Percentiles rank a stretch among this genome's conserved stretches.
Evolutionary conservation across 2,329 filamentous ascomycete genomes (phyloP).

Genomic region (Phoma herbarum): DNA sequence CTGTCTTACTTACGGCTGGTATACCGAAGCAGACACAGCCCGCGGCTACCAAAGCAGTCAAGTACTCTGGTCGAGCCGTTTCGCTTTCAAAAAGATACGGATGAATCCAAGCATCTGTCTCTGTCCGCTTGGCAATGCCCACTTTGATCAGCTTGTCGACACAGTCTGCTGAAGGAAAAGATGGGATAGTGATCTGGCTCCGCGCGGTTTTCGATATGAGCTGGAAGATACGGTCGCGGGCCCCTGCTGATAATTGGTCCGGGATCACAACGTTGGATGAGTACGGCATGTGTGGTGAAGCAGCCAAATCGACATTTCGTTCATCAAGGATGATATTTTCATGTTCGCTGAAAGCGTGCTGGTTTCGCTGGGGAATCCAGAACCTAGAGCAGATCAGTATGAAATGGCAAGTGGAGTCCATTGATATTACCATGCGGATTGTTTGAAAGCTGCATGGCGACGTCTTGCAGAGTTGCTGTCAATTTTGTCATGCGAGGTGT

Average conservation of each 20-base stretch:
- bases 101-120: slow-evolving; percentile 48
- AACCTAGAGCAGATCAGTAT: background rate
- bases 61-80: background rate
- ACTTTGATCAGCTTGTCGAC: slow-evolving; percentile 45
- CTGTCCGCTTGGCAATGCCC: slow-evolving; percentile 43
- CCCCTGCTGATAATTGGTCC: background rate
- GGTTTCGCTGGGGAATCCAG: background rate
- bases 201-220: background rate
- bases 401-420: background rate
- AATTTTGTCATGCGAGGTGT: background rate
- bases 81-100: slow-evolving; percentile 37
- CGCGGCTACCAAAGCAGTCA: background rate
- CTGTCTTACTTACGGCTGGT: background rate
- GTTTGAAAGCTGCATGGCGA: background rate
- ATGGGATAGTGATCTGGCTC: slow-evolving; percentile 4
- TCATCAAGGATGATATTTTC: background rate
- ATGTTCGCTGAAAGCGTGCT: background rate
- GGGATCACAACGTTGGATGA: background rate
- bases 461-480: background rate
- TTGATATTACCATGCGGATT: background rate
- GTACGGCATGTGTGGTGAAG: background rate
- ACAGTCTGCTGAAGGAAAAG: slow-evolving; percentile 42
- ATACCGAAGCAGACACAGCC: background rate
- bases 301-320: background rate
- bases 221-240: background rate